Conservation (phyloP, 2,329 filamentous ascomycete species). For the Fusarium annulatum region DNA sequence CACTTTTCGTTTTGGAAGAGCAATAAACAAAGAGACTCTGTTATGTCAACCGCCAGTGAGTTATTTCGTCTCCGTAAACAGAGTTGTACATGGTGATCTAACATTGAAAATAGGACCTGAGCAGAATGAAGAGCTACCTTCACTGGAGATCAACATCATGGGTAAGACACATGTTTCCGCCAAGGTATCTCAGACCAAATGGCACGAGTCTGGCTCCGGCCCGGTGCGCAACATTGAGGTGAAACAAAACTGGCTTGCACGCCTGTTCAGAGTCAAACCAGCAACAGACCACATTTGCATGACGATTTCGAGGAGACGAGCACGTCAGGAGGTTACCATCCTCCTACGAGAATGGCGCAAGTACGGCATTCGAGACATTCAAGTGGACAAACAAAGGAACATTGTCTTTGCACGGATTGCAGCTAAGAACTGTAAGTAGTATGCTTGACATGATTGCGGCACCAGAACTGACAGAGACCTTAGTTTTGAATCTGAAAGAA, state of each 20-base stretch:
- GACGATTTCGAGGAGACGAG: conserved; percentile 72
- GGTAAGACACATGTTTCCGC: conserved; percentile 29
- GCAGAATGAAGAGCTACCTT: conserved; percentile 21
- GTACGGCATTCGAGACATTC: conserved; percentile 83
- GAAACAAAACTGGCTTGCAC: conserved; percentile 87
- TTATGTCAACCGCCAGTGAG: conserved; percentile 60
- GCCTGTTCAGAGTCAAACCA: conserved; percentile 90
- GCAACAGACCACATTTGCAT: conserved; percentile 81
- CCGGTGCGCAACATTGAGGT: conserved; percentile 68
- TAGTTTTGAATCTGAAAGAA: conserved; percentile 84
- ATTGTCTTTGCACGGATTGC: conserved; percentile 83
- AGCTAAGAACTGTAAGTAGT: conserved; percentile 77
- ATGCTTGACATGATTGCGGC: neutral
- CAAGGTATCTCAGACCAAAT: conserved; percentile 37
- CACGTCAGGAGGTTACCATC: conserved; percentile 79
- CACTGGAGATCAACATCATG: conserved; percentile 31
- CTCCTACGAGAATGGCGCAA: conserved; percentile 83
- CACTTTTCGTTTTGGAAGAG: conserved; percentile 67
- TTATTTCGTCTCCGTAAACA: neutral
- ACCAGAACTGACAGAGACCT: conserved; percentile 33
- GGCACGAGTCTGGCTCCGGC: conserved; percentile 52
- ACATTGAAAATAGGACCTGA: conserved; percentile 19
- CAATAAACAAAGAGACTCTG: conserved; percentile 56
- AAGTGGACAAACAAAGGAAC: conserved; percentile 81
- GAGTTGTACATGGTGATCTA: neutral